These are phyloP conservation scores for Zizania latifolia DNA, from an alignment of 176 grass and related monocot genomes.

Conservation along the genomic window DNA sequence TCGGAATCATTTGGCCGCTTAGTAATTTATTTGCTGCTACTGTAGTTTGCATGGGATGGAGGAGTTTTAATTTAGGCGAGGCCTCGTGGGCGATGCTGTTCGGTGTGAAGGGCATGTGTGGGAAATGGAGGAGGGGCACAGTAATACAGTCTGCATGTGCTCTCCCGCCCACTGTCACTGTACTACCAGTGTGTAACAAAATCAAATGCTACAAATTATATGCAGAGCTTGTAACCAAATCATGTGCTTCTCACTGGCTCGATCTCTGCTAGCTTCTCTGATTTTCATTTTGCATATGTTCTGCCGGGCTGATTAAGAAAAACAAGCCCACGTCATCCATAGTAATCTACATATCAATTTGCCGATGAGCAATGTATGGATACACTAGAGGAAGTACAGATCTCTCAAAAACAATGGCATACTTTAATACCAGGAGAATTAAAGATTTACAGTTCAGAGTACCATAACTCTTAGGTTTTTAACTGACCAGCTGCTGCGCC, in stretches of 20 bases:
- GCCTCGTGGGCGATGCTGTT: too few relatives aligned
- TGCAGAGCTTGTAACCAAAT: constrained; percentile 14
- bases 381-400: too few relatives aligned
- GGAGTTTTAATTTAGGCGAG: neutral
- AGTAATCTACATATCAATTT: neutral
- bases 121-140: constrained; percentile 32
- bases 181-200: constrained; percentile 24
- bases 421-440: too few relatives aligned
- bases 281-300: neutral
- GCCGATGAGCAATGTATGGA: neutral
- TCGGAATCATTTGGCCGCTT: neutral
- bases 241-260: neutral
- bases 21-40: neutral
- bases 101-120: constrained; percentile 1
- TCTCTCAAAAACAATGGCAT: too few relatives aligned
- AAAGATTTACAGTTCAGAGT: neutral
- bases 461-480: too few relatives aligned
- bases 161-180: constrained; percentile 50
- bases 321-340: neutral
- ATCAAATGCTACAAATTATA: constrained; percentile 21
- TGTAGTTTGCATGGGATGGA: neutral
- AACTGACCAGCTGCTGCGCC: too few relatives aligned
- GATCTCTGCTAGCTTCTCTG: neutral
- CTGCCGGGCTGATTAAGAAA: neutral
- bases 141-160: constrained; percentile 18